Evolutionary conservation across 345 rosid species (phyloP).

Genomic region (Murraya koenigii): DNA sequence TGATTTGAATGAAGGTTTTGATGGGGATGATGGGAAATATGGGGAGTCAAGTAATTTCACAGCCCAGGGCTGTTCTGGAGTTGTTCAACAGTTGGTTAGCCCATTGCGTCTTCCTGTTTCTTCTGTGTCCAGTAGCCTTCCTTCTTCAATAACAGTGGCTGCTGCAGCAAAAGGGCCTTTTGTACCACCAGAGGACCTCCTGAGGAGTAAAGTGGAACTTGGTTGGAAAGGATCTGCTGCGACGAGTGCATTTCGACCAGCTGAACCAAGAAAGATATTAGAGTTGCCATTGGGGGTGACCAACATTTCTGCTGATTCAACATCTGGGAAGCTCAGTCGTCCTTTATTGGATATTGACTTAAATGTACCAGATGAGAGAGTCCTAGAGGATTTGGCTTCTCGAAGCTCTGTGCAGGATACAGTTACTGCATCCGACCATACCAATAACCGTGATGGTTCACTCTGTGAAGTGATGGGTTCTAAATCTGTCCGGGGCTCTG

Average conservation of each 20-base stretch:
- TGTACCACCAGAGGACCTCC: conserved; percentile 71
- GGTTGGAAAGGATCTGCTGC: conserved; percentile 99
- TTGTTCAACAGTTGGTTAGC: conserved; percentile 41
- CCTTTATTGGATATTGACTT: conserved; percentile 71
- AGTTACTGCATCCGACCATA: conserved; percentile 26
- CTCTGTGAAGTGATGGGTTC: conserved; percentile 33
- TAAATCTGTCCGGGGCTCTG: conserved; percentile 36
- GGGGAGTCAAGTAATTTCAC: conserved; percentile 40
- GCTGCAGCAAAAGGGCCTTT: conserved; percentile 90
- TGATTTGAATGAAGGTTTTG: conserved; percentile 83
- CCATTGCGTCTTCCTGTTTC: conserved; percentile 41
- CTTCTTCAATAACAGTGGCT: conserved; percentile 72
- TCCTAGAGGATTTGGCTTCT: conserved; percentile 64
- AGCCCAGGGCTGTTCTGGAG: conserved; percentile 33
- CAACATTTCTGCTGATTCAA: conserved; percentile 35
- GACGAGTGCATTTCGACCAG: conserved; percentile 96
- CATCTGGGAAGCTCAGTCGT: conserved; percentile 44
- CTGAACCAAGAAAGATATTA: conserved; percentile 68
- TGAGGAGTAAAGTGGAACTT: conserved; percentile 61
- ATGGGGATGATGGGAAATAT: conserved; percentile 50
- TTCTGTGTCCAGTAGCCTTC: conserved; percentile 44
- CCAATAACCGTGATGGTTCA: conserved; percentile 27
- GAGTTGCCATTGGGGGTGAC: conserved; percentile 40
- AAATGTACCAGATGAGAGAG: conserved; percentile 81
- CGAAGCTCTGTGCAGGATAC: conserved; percentile 35